phyloP scores from a whole-genome alignment of 148 eudicot species.

The Rhododendron molle region DNA sequence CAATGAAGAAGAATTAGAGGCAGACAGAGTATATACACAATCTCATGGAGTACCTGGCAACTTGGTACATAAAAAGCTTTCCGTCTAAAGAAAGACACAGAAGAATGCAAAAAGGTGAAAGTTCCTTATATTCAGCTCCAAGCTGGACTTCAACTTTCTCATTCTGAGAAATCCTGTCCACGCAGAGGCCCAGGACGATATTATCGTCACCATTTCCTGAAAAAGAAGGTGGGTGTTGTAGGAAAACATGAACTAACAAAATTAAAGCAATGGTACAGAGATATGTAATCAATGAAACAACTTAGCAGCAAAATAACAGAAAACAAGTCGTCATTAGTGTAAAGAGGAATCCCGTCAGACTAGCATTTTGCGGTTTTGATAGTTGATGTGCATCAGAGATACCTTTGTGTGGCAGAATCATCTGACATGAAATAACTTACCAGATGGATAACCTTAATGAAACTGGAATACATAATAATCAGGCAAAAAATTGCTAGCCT shows the following conservation, averaged over 20 bases:
- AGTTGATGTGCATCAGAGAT: not conserved
- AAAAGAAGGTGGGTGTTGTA: slow-evolving; percentile 1
- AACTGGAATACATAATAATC: not conserved
- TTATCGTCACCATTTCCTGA: slow-evolving; percentile 79
- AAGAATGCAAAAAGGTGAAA: slow-evolving; percentile 67
- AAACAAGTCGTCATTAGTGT: not conserved
- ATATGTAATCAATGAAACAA: not conserved
- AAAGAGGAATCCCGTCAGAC: not conserved
- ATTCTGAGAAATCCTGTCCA: slow-evolving; percentile 50
- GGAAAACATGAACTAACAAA: not conserved
- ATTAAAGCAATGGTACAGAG: not conserved
- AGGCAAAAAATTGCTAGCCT: not conserved
- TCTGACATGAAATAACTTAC: not conserved
- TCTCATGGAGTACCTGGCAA: slow-evolving; percentile 60
- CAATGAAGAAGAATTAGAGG: not conserved
- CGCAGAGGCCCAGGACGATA: slow-evolving; percentile 62
- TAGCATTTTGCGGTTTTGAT: not conserved
- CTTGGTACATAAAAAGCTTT: slow-evolving; percentile 63
- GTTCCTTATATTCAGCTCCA: slow-evolving; percentile 70
- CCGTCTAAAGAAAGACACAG: slow-evolving; percentile 83
- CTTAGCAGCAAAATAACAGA: not conserved
- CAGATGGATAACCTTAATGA: not conserved
- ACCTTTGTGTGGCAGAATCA: not conserved
- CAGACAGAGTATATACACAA: not conserved
- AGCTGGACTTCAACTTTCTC: slow-evolving; percentile 50